Evolutionary conservation across 75 land plant species (phyloP).

Genomic region (Cunninghamia lanceolata): DNA sequence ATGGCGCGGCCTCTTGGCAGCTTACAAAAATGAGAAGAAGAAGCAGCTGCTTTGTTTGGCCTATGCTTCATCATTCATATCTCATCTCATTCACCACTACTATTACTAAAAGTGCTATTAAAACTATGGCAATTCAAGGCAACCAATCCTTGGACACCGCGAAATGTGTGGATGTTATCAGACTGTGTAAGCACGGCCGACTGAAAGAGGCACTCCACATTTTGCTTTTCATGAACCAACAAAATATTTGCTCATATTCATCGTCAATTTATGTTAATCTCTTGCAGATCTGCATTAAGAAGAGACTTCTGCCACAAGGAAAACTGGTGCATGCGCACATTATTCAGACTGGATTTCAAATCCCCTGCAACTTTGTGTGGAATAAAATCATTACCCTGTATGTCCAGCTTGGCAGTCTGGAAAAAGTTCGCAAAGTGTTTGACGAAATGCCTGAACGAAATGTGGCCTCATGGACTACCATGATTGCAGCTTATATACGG

Average conservation of each 20-base stretch:
- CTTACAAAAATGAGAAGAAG: not conserved
- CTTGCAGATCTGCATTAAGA: not conserved
- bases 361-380: not conserved
- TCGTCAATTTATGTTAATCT: not conserved
- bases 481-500: constrained; percentile 8
- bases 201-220: not conserved
- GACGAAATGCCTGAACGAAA: constrained; percentile 3
- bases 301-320: not conserved
- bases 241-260: not conserved
- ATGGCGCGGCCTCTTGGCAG: not conserved
- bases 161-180: not conserved
- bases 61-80: not conserved
- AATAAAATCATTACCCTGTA: constrained; percentile 13
- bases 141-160: not conserved
- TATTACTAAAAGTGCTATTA: not conserved
- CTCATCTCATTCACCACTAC: not conserved
- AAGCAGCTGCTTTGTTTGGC: not conserved
- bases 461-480: constrained; percentile 15
- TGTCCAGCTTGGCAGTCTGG: not conserved
- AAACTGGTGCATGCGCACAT: constrained; percentile 5
- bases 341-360: constrained; percentile 9
- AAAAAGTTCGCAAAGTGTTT: constrained; percentile 10
- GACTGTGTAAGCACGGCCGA: not conserved
- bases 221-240: not conserved
- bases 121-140: not conserved